Conservation (phyloP, 2,329 filamentous ascomycete species). For the Bisporella sp. region DNA sequence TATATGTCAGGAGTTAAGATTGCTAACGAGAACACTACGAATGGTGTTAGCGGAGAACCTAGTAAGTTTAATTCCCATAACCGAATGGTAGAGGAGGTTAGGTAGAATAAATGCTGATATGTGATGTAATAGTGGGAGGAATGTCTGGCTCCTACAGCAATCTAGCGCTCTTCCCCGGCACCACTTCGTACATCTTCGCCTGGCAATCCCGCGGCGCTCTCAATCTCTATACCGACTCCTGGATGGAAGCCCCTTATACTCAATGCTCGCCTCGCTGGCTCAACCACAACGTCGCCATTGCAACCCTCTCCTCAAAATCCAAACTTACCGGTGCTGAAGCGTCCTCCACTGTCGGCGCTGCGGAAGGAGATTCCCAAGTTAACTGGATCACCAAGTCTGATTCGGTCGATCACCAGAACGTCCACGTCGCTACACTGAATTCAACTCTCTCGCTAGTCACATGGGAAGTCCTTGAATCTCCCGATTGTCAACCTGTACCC, state of each 20-base stretch:
- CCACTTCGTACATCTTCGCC: conserved; percentile 50
- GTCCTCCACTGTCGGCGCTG: conserved; percentile 43
- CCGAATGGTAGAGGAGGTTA: background rate
- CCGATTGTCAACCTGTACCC: conserved; percentile 47
- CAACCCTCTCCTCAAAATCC: conserved; percentile 49
- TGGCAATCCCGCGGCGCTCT: conserved; percentile 56
- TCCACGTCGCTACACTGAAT: conserved; percentile 50
- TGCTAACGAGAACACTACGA: conserved; percentile 55
- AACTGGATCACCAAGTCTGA: conserved; percentile 49
- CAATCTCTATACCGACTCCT: conserved; percentile 45
- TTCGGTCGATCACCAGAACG: conserved; percentile 48
- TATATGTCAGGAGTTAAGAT: conserved; percentile 54
- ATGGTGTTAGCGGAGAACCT: conserved; percentile 49
- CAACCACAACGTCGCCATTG: conserved; percentile 52
- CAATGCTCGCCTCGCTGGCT: conserved; percentile 27
- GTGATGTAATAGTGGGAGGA: conserved; percentile 39
- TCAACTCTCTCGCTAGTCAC: conserved; percentile 44
- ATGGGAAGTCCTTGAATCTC: conserved; percentile 54
- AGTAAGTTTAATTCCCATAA: conserved; percentile 17
- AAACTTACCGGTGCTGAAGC: conserved; percentile 47
- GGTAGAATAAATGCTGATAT: no score
- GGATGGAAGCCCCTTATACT: conserved; percentile 52
- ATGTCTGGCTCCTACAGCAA: conserved; percentile 56
- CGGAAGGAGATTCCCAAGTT: conserved; percentile 49
- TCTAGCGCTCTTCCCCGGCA: conserved; percentile 45